Evolutionary conservation across 1,284 basidiomycete species (phyloP), one percentile per base, ranked within the genome.

Genomic region (Ustilago trichophora): DNA sequence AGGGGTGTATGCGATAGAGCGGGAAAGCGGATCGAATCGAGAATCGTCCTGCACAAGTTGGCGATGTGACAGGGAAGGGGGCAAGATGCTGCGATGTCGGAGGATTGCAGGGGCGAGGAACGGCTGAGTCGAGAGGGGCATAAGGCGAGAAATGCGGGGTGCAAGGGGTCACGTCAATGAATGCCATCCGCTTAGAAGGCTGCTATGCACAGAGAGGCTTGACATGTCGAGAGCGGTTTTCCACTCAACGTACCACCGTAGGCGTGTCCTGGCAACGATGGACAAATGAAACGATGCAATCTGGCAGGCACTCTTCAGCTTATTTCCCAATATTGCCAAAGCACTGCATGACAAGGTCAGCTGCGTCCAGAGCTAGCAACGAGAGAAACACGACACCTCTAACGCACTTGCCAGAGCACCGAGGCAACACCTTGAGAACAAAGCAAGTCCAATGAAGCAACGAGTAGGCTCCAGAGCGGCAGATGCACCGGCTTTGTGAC

Each of bases 161-260:
- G 60, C 60, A 64, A 64, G 60, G 60, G 49, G 60, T 64, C 53
- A 64, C 35, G 60, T 64, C 53, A 64, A 64, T 64, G 60, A 52
- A 57, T 64, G 53, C 45, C 48, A 45, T 35, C 25, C 38, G 49
- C 48, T 42, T 24, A 35, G 26, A 43, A 42, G 49, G 24, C 31
- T 40, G 40, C 40, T 29, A 33, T 44, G 56, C 50, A 53, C 18
- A 47, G 24, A 26, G 26, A 41, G 22, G 31, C 47, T 40, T 22
- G 27, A 19, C 27, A 38, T n/a, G n/a, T 12, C 4, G 13, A n/a
- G 11, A 19, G n/a, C 11, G 35, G n/a, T n/a, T n/a, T n/a, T n/a
- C n/a, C n/a, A n/a, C n/a, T n/a, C n/a, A n/a, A n/a, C n/a, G n/a
- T n/a, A n/a, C n/a, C n/a, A n/a, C n/a, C n/a, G n/a, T n/a, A n/a